Evolutionary conservation across 345 rosid genomes (phyloP).

Genomic region (Linum tenue): DNA sequence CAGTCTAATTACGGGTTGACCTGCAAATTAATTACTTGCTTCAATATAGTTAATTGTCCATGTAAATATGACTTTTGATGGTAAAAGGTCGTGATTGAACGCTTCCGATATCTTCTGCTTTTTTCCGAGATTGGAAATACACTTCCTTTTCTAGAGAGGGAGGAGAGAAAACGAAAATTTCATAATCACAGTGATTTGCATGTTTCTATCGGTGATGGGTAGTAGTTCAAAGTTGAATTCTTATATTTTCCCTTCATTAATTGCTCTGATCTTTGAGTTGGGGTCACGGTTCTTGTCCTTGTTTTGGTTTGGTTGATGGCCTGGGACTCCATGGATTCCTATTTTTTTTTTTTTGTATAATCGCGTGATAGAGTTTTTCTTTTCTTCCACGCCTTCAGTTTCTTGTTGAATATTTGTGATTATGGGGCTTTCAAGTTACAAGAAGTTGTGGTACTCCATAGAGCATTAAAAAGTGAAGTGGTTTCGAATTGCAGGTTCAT

Average conservation of each 20-base stretch:
- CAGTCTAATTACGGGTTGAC: background rate
- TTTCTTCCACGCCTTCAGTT: background rate
- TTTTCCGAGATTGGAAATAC: background rate
- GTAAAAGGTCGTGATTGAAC: background rate
- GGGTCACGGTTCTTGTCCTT: background rate
- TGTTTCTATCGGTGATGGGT: too few relatives aligned
- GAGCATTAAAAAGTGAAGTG: slow-evolving; percentile 13
- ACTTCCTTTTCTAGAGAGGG: too few relatives aligned
- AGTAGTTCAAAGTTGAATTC: too few relatives aligned
- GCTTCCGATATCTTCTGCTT: background rate
- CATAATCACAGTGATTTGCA: too few relatives aligned
- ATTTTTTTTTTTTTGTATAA: background rate
- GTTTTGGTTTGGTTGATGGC: background rate
- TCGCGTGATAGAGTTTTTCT: background rate
- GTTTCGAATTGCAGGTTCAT: slow-evolving; percentile 67
- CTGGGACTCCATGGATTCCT: background rate
- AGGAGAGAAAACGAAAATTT: too few relatives aligned
- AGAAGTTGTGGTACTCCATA: slow-evolving; percentile 3
- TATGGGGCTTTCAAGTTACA: slow-evolving; percentile 4
- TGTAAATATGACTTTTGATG: background rate
- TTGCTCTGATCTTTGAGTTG: background rate
- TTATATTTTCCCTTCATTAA: background rate
- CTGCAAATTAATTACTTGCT: background rate
- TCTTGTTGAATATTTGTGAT: background rate
- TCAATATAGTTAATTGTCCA: background rate